These are phyloP conservation scores for Alternaria infectoria DNA, from an alignment of 2,329 filamentous ascomycete genomes.

Conservation along the genomic window DNA sequence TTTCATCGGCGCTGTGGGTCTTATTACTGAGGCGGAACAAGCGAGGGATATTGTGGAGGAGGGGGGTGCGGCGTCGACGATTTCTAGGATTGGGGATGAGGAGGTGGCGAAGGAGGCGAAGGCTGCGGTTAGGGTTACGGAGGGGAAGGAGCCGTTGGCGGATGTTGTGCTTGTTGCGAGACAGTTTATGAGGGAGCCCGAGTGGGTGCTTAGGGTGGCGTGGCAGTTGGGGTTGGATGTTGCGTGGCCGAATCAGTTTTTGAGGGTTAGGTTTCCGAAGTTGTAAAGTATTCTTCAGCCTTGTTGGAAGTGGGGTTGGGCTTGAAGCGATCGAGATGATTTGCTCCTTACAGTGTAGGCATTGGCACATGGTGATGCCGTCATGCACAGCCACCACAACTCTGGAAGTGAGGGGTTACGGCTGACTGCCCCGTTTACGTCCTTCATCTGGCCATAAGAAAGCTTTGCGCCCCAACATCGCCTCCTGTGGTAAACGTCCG, in stretches of 20 bases:
- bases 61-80: constrained; percentile 29
- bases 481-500: too few species aligned
- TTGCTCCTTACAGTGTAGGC: too few species aligned
- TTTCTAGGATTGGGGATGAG: constrained; percentile 24
- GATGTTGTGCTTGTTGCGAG: constrained; percentile 60
- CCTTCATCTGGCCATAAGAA: too few species aligned
- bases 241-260: constrained; percentile 57
- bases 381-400: too few species aligned
- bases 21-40: constrained; percentile 61
- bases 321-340: too few species aligned
- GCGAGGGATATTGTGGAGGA: constrained; percentile 54
- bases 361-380: too few species aligned
- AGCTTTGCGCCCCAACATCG: too few species aligned
- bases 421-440: too few species aligned
- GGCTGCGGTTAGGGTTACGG: constrained; percentile 44
- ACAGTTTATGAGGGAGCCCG: constrained; percentile 62
- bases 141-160: constrained; percentile 47
- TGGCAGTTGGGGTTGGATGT: constrained; percentile 57
- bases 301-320: too few species aligned
- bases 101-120: constrained; percentile 40
- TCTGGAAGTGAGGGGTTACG: too few species aligned
- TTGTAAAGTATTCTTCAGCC: too few species aligned
- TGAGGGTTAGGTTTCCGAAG: constrained; percentile 41
- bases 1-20: constrained; percentile 60
- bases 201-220: constrained; percentile 61